These are phyloP conservation scores for Botrytis medusae DNA, from an alignment of 2,329 filamentous ascomycete genomes.

Conservation along the genomic window DNA sequence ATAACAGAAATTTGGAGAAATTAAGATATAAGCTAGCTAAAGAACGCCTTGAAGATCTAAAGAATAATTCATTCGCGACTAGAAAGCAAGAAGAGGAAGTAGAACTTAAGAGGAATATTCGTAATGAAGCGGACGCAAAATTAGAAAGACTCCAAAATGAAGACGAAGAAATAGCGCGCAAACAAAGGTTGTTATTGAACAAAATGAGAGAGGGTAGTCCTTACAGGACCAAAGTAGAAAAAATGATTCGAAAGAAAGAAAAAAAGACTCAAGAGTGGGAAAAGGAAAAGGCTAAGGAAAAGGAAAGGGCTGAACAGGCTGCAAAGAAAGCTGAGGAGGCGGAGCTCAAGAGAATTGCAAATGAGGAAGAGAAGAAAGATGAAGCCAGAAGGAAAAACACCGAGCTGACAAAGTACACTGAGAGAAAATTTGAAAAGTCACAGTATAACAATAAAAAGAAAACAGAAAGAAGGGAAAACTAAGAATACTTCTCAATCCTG, in stretches of 20 bases:
- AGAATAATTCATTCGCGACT: not conserved
- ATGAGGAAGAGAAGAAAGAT: not conserved
- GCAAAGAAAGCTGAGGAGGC: too few relatives aligned
- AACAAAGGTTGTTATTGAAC: not conserved
- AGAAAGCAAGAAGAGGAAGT: not conserved
- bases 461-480: not conserved
- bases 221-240: not conserved
- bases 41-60: too few relatives aligned
- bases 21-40: not conserved
- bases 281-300: too few relatives aligned
- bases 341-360: not conserved
- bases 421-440: not conserved
- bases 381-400: too few relatives aligned
- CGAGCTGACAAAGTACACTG: too few relatives aligned
- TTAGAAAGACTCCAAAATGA: accelerated
- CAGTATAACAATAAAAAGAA: not conserved
- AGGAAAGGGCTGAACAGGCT: too few relatives aligned
- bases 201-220: not conserved
- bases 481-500: not conserved
- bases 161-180: not conserved
- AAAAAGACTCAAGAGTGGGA: not conserved
- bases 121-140: not conserved
- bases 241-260: not conserved
- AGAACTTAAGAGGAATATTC: accelerated
- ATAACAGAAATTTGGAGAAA: accelerated